These are phyloP conservation scores for Aspergillaceae sp. DNA, from an alignment of 2,329 filamentous ascomycete species.

Conservation along the genomic window DNA sequence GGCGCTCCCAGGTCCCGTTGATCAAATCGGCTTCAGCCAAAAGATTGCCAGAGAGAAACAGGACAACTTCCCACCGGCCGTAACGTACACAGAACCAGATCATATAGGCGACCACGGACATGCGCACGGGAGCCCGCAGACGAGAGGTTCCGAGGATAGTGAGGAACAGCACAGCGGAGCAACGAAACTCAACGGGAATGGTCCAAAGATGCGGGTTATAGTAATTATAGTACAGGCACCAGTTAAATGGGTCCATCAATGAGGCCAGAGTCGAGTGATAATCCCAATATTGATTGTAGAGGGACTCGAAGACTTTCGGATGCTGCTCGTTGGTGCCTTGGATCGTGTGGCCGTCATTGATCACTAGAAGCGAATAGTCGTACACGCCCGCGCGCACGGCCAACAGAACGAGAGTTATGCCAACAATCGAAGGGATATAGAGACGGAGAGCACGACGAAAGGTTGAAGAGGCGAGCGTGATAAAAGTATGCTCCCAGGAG, in stretches of 20 bases:
- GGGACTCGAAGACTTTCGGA: constrained; percentile 27
- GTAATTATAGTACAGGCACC: constrained; percentile 33
- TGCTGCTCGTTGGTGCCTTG: constrained; percentile 37
- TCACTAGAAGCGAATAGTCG: constrained; percentile 29
- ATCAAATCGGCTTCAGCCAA: constrained; percentile 38
- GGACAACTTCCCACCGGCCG: constrained; percentile 37
- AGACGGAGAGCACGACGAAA: constrained; percentile 37
- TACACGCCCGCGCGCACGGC: constrained; percentile 36
- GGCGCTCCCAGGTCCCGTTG: constrained; percentile 27
- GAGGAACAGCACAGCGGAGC: constrained; percentile 37
- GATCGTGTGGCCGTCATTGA: constrained; percentile 30
- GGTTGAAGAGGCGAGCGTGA: constrained; percentile 34
- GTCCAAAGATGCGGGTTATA: constrained; percentile 42
- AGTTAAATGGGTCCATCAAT: constrained; percentile 33
- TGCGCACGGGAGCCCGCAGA: constrained; percentile 23
- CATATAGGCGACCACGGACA: constrained; percentile 25
- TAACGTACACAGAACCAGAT: constrained; percentile 35
- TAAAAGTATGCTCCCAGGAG: constrained; percentile 32
- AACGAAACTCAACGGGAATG: constrained; percentile 39
- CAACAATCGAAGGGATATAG: constrained; percentile 35
- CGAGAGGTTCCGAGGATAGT: constrained; percentile 34
- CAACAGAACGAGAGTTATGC: constrained; percentile 33
- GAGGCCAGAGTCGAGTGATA: constrained; percentile 25
- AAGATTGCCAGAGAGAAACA: constrained; percentile 36
- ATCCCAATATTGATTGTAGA: constrained; percentile 29